Evolutionary conservation across 1,284 basidiomycete species (phyloP), one percentile per base, ranked within the genome.

Genomic region (Cystobasidiaceae sp.): DNA sequence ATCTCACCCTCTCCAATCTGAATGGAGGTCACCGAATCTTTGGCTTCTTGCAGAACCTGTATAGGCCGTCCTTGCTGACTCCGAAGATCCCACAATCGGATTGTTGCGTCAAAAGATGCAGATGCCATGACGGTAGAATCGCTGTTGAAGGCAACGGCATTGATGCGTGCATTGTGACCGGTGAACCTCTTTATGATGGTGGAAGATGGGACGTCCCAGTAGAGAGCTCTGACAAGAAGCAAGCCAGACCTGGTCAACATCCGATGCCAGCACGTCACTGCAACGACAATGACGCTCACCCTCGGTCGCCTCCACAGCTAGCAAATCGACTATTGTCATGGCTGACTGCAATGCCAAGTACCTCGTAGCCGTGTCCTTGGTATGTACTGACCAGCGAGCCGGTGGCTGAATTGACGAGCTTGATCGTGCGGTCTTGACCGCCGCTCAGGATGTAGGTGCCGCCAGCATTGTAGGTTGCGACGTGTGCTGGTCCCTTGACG

Each of bases 201-300:
- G 0, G 90, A 94, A 15, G 87, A 85, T 9, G 87, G 85, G 7
- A 99, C 94, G 75, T 98, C 96, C 94, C 94, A 98, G 23, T 97
- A 77, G 71, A 93, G 93, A 0, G 97, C 87, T 48, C 86, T 86
- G 69, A 90, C 86, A 77, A 15, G 32, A 32, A 21, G 11, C 45
- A 46, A 9, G 9, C 45, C 11, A 9, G 45, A 13, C 45, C 11
- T 46, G 15, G 21, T 9, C n/a, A n/a, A n/a, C n/a, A n/a, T n/a
- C n/a, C 45, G 45, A 15, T 13, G 11, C 45, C 9, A 3, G 33
- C n/a, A 28, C 30, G 17, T 3, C 1, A 41, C 17, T 11, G 23
- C 5, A 17, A 23, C 28, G 25, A 11, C 19, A 30, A n/a, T 19
- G 4, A 13, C 13, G 21, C 51, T 34, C 28, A 64, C 61, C 61